phyloP scores from a whole-genome alignment of 768 basidiomycete genomes.

The Leccinum sublutescens region DNA sequence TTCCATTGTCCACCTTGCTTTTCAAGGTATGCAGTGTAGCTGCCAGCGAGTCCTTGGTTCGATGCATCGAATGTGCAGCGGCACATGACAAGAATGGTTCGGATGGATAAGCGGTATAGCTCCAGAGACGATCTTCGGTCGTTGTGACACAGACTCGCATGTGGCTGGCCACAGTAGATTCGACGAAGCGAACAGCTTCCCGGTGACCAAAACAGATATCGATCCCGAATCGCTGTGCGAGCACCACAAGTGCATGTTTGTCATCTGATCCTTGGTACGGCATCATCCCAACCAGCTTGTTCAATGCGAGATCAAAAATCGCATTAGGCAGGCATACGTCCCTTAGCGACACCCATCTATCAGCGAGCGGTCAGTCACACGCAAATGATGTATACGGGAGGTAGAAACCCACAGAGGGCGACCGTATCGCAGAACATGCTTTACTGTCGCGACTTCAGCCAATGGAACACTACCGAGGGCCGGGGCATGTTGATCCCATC shows the following conservation, averaged over 20 bases:
- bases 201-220: too few species aligned
- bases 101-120: too few species aligned
- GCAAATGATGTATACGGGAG: too few species aligned
- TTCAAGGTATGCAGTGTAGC: too few species aligned
- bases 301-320: neutral
- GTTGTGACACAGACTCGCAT: too few species aligned
- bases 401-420: neutral
- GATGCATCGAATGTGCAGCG: too few species aligned
- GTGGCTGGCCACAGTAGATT: too few species aligned
- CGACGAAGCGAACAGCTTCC: neutral
- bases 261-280: neutral
- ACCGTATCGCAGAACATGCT: neutral
- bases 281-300: neutral
- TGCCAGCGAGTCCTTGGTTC: too few species aligned
- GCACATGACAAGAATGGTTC: too few species aligned
- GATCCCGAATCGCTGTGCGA: neutral
- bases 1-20: too few species aligned
- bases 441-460: neutral
- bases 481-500: neutral
- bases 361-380: neutral
- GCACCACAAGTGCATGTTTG: constrained; percentile 1
- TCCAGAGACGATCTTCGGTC: too few species aligned
- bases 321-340: neutral
- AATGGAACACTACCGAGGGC: neutral
- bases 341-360: neutral